Conservation (phyloP, 2,329 filamentous ascomycete genomes). For the Aspergillus nomiae region DNA sequence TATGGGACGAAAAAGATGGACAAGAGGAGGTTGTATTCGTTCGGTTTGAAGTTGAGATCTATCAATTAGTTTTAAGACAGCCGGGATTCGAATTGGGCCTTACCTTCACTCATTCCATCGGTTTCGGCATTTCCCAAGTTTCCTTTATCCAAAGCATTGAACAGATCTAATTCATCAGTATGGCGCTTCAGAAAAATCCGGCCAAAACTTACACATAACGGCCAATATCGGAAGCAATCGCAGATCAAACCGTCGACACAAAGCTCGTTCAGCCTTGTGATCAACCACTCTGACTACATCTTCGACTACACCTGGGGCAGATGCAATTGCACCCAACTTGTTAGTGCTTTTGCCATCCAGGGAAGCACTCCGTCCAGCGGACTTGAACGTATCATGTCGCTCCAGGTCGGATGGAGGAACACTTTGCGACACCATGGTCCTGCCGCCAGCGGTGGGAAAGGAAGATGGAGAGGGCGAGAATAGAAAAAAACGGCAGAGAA, state of each 20-base stretch:
- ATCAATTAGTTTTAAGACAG: neutral
- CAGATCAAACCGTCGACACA: slow-evolving; percentile 57
- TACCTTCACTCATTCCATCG: slow-evolving; percentile 48
- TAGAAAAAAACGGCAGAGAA: neutral
- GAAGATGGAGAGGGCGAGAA: neutral
- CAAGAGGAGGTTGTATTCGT: slow-evolving; percentile 70
- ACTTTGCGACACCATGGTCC: slow-evolving; percentile 6
- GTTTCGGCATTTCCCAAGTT: slow-evolving; percentile 62
- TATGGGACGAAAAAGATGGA: slow-evolving; percentile 76
- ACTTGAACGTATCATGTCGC: slow-evolving; percentile 12
- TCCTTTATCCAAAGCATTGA: slow-evolving; percentile 54
- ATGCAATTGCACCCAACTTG: slow-evolving; percentile 13
- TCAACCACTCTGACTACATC: slow-evolving; percentile 42
- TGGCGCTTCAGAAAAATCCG: neutral
- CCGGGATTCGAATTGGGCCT: neutral
- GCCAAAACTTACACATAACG: slow-evolving; percentile 52
- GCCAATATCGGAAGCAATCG: slow-evolving; percentile 59
- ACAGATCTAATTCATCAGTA: slow-evolving; percentile 49
- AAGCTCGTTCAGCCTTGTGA: slow-evolving; percentile 48
- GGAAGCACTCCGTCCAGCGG: slow-evolving; percentile 7
- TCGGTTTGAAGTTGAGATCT: slow-evolving; percentile 59
- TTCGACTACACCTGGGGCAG: slow-evolving; percentile 19
- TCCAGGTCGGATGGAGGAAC: neutral
- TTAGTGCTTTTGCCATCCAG: slow-evolving; percentile 17
- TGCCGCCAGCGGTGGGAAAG: neutral